Evolutionary conservation across 202 grass and related monocot species (phyloP), one percentile per base, ranked within the genome.

Genomic region (Setaria italica): DNA sequence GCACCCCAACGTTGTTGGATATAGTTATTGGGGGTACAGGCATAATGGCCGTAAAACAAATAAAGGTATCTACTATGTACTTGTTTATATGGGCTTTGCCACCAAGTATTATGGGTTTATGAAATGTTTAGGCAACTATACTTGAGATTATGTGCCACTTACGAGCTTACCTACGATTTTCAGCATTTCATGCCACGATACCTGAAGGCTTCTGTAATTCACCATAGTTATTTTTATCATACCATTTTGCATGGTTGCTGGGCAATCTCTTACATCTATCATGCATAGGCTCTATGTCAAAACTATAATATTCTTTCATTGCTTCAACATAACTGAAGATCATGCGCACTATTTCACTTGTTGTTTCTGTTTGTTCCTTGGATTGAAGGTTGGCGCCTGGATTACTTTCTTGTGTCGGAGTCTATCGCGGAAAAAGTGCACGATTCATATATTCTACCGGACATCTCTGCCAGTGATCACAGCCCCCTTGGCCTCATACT

Each of bases 11-110:
- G 93, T 82, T 7, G 91, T 98, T 48, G 93, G 68, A 4, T 98
- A 98, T 78, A 95, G 88, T 73, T 95, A 98, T 71, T 98, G 96
- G 96, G 96, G 96, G 42, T 95, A 95, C 70, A 91, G 96, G 74
- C 76, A 88, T 62, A 92, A 82, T 25, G 72, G 6, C 9, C 86
- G 96, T 54, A 98, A 98, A 86, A 81, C 82, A 68, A 98, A 98
- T 68, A 95, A 88, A 95, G 96, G 96, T 98, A 93, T 64, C 17
- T 29, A 41, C 46, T 65, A 15, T 68, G 11, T 47, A n/a, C 19
- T 16, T 14, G 5, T 15, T 57, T 53, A 80, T 35, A 69, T 63
- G 51, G 67, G 21, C 56, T 19, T 64, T 77, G 70, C 7, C 37
- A 29, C 57, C 14, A 32, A 41, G 8, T 62, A 63, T 47, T 62